Evolutionary conservation across 257 asterid species (phyloP).

Genomic region (Misopates orontium): DNA sequence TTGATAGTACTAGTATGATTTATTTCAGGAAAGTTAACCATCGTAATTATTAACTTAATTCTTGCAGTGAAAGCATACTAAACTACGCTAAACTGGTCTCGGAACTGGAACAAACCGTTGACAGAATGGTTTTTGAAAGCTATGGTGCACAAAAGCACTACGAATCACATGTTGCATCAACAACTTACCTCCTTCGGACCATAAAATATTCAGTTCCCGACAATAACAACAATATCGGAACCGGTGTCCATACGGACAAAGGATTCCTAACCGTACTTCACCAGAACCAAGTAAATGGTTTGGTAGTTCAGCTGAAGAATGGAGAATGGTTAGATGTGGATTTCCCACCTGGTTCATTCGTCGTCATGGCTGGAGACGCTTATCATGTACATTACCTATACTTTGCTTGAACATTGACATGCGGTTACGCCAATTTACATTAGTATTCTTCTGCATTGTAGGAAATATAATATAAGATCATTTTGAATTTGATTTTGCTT

Average conservation of each 20-base stretch:
- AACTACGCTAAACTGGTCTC: conserved; percentile 41
- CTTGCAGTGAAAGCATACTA: conserved; percentile 40
- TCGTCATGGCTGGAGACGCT: conserved; percentile 73
- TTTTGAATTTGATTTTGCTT: no score
- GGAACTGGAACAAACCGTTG: conserved; percentile 49
- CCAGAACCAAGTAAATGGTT: conserved; percentile 57
- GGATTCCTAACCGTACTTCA: conserved; percentile 52
- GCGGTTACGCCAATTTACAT: no score
- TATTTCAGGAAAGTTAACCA: no score
- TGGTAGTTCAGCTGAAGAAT: conserved; percentile 47
- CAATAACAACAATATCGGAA: conserved; percentile 34
- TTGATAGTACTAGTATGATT: no score
- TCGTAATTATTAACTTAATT: neutral
- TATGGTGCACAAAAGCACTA: conserved; percentile 52
- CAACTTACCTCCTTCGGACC: conserved; percentile 50
- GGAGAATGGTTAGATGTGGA: conserved; percentile 56
- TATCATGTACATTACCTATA: conserved; percentile 23
- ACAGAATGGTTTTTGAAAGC: conserved; percentile 56
- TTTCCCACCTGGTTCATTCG: conserved; percentile 49
- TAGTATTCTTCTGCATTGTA: no score
- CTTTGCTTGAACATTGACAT: no score
- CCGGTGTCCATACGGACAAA: conserved; percentile 56
- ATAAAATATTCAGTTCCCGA: conserved; percentile 45
- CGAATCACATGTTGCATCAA: conserved; percentile 40
- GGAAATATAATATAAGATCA: no score